These are phyloP conservation scores for Magnolia officinalis DNA, from an alignment of 164 flowering plant species.

Conservation along the genomic window DNA sequence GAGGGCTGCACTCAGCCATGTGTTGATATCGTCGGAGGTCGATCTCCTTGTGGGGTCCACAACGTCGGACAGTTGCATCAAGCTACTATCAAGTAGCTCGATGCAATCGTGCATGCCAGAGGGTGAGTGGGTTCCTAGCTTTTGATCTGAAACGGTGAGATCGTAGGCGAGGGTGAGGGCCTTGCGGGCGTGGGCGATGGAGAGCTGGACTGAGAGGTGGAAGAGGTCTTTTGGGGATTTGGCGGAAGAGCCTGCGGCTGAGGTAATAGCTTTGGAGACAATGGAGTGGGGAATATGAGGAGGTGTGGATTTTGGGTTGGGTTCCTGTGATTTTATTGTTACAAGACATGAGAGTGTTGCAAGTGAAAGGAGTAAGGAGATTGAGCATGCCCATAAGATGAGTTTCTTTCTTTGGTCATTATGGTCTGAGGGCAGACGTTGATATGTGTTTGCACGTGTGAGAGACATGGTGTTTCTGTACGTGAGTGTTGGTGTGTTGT, in stretches of 20 bases:
- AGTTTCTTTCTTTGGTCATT: background rate
- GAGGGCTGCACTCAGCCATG: constrained; percentile 39
- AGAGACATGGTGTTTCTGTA: background rate
- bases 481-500: no score
- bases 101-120: constrained; percentile 27
- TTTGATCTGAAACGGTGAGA: constrained; percentile 4
- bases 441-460: constrained; percentile 8
- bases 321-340: background rate
- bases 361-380: constrained; percentile 8
- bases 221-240: constrained; percentile 14
- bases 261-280: constrained; percentile 2
- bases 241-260: background rate
- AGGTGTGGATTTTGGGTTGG: constrained; percentile 1
- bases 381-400: constrained; percentile 4
- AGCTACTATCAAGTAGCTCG: constrained; percentile 27
- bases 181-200: constrained; percentile 7
- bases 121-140: background rate
- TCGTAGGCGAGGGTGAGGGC: constrained; percentile 12
- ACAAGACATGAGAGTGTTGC: constrained; percentile 1
- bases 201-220: constrained; percentile 16
- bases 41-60: constrained; percentile 1
- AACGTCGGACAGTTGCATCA: constrained; percentile 14
- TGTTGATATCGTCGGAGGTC: constrained; percentile 26
- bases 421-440: background rate
- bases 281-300: background rate